phyloP scores from a whole-genome alignment of 192 early-diverging fungal genomes.

The Glomus cerebriforme region DNA sequence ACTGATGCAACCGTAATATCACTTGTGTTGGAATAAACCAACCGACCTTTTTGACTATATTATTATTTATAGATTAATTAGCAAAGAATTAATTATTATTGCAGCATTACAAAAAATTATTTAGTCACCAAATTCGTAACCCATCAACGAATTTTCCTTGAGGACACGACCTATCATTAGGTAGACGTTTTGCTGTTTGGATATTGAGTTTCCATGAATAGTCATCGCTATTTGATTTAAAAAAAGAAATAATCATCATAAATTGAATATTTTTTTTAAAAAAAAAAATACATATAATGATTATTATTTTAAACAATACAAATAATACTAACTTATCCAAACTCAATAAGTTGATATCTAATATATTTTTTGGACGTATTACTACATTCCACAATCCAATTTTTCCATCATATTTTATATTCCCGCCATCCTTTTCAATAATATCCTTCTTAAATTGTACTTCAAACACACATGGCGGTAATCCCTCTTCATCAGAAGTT shows the following conservation, averaged over 20 bases:
- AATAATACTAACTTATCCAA: constrained; percentile 37
- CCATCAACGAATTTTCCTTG: constrained; percentile 41
- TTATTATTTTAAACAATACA: no score
- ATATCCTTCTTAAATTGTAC: constrained; percentile 32
- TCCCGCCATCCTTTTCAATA: neutral
- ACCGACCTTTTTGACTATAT: constrained; percentile 29
- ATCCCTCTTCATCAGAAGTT: neutral
- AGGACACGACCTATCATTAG: constrained; percentile 19
- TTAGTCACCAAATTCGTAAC: constrained; percentile 32
- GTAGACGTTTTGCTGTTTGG: constrained; percentile 35
- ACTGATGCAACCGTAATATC: constrained; percentile 34
- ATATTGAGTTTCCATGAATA: constrained; percentile 48
- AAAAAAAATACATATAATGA: neutral
- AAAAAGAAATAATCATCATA: neutral
- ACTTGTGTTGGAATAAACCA: constrained; percentile 34
- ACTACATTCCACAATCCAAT: constrained; percentile 42
- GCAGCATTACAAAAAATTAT: no score
- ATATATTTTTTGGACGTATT: constrained; percentile 32
- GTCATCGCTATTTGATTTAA: constrained; percentile 20
- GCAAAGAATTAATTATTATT: no score
- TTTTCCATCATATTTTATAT: neutral
- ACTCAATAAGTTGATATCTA: constrained; percentile 34
- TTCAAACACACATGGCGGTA: constrained; percentile 4
- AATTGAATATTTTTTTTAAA: neutral
- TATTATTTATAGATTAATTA: constrained; percentile 15